Evolutionary conservation across 495 filamentous ascomycete genomes (phyloP).

Genomic region (Cladorrhinum samala): DNA sequence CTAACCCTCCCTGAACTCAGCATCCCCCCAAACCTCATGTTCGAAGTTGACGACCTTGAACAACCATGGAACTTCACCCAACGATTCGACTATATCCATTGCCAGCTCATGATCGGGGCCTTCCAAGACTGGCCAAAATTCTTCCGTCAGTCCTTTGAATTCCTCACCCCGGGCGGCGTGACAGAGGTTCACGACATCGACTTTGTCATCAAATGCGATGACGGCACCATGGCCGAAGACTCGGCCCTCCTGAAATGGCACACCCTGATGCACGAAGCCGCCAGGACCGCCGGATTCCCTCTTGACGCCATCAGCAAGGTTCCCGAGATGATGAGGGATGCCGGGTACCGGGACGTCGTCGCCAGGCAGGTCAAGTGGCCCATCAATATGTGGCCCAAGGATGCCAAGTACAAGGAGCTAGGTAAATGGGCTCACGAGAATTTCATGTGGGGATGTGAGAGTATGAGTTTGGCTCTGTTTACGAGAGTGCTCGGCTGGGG

Average conservation of each 20-base stretch:
- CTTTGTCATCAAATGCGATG: conserved; percentile 11
- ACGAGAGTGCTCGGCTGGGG: conserved; percentile 19
- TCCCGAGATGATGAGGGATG: conserved; percentile 12
- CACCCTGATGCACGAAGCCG: conserved; percentile 10
- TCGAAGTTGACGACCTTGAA: conserved; percentile 50
- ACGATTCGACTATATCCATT: conserved; percentile 49
- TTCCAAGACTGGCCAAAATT: conserved; percentile 41
- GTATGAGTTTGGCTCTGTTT: conserved; percentile 13
- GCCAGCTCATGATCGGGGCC: conserved; percentile 40
- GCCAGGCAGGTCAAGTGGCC: conserved; percentile 14
- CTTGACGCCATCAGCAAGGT: conserved; percentile 4
- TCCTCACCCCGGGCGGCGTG: conserved; percentile 32
- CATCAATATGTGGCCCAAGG: conserved; percentile 18
- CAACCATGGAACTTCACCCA: conserved; percentile 43
- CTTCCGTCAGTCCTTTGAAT: conserved; percentile 3
- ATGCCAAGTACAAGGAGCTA: conserved; percentile 15
- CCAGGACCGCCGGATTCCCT: neutral
- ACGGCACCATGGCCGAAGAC: conserved; percentile 4
- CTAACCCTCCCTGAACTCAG: neutral
- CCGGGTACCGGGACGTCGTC: conserved; percentile 17
- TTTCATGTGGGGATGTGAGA: conserved; percentile 12
- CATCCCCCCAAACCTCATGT: conserved; percentile 50
- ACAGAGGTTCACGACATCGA: conserved; percentile 40
- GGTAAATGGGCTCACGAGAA: conserved; percentile 11
- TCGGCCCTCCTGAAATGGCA: conserved; percentile 8